These are phyloP conservation scores for Penicillium malachiteum DNA, from an alignment of 495 filamentous ascomycete genomes.

Conservation along the genomic window DNA sequence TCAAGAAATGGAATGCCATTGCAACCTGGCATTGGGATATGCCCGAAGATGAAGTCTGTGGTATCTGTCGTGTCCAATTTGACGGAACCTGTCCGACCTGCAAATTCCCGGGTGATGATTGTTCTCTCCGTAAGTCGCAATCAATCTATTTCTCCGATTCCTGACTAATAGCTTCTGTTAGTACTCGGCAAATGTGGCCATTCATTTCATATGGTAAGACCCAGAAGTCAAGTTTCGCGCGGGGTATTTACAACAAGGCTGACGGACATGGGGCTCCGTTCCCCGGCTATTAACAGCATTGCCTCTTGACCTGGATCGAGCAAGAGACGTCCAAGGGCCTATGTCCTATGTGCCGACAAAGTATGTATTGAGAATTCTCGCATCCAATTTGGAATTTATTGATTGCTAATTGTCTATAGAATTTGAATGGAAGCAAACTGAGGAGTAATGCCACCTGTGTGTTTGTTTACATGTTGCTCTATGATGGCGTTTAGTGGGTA, in stretches of 20 bases:
- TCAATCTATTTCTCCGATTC: background rate
- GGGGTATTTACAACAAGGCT: background rate
- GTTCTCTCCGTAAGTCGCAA: conserved; percentile 69
- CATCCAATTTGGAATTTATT: background rate
- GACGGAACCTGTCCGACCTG: conserved; percentile 97
- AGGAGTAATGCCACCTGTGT: conserved; percentile 30
- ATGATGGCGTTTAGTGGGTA: background rate
- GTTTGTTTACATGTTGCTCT: conserved; percentile 10
- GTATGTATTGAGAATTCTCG: conserved; percentile 60
- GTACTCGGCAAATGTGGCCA: conserved; percentile 96
- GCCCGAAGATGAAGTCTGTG: conserved; percentile 95
- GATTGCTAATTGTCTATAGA: conserved; percentile 36
- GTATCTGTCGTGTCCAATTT: conserved; percentile 97
- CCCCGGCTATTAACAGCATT: conserved; percentile 62
- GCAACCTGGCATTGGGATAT: conserved; percentile 98
- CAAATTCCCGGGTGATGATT: conserved; percentile 97
- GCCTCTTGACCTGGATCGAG: conserved; percentile 92
- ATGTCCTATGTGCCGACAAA: conserved; percentile 97
- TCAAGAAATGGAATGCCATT: conserved; percentile 89
- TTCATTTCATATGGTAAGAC: conserved; percentile 89
- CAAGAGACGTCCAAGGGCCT: conserved; percentile 90
- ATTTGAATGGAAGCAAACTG: conserved; percentile 65
- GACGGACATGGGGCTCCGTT: background rate
- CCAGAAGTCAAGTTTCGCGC: background rate
- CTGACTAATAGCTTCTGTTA: conserved; percentile 31